Base-by-base conservation (phyloP, 345 rosid species). In the Brassica rapa region DNA sequence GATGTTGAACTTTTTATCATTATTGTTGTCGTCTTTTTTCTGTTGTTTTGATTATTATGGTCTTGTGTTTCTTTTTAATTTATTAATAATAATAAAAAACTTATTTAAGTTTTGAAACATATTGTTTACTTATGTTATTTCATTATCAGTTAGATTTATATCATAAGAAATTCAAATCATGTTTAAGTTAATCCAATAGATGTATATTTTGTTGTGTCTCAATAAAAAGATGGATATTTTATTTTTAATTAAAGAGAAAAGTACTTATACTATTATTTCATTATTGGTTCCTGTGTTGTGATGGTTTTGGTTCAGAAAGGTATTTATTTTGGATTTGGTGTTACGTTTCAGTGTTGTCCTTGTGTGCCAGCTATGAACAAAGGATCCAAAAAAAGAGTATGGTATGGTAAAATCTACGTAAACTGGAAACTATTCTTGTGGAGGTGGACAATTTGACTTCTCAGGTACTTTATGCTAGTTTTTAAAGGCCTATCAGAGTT, bases 391-490 rank as follows among this genome's bases (percentile, higher is more conserved):
- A 39, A 39, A 14, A 10, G 46, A 39, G 62, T 84, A 16, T 93
- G 91, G 96, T 87, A 86, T 66, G 91, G 86, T 51, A 80, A 86
- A 80, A 64, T 93, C 74, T 87, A 80, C 80, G 85, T 82, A 93
- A 86, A 82, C 82, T 89, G 24, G 96, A 88, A 84, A 83, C 87
- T 0, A 82, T 93, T 64, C 82, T 88, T 81, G 84, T 83, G 23
- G 93, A 87, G 81, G 84, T 87, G 77, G 98, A 93, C 78, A 82
- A 51, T 80, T 83, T 86, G 55, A 83, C 86, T 82, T 77, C 80
- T 56, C 80, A 80, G 73, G 79, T 80, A 74, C 75, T 62, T 79
- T 9, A 66, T 33, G 25, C 27, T 67, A 51, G 24, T 55, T 55
- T 55, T 23, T 55, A 16, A 53, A 16, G 29, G 14, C 10, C 14